These are phyloP conservation scores for Triglochin maritima DNA, from an alignment of 106 monocot genomes.

Conservation along the genomic window DNA sequence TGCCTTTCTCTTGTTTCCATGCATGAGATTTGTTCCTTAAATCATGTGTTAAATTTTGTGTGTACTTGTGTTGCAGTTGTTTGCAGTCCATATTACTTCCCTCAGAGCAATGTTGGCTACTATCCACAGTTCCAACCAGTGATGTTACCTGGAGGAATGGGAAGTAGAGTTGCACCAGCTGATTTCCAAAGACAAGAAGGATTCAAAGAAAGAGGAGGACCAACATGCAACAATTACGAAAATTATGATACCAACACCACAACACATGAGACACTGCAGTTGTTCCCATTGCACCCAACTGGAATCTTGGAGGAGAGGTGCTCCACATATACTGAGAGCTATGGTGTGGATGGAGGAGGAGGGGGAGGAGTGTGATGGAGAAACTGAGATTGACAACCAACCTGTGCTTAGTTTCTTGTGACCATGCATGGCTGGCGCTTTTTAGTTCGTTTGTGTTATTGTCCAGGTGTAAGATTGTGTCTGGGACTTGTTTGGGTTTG, in stretches of 20 bases:
- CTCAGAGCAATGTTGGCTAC: constrained; percentile 15
- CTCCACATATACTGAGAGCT: constrained; percentile 7
- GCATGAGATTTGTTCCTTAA: too few relatives aligned
- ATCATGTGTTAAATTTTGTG: too few relatives aligned
- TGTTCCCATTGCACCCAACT: constrained; percentile 79
- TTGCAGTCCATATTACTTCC: constrained; percentile 29
- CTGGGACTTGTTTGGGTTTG: not conserved
- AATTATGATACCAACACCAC: not conserved
- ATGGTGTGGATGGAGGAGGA: constrained; percentile 5
- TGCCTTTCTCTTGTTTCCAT: too few relatives aligned
- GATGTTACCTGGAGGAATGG: constrained; percentile 9
- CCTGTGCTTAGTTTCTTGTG: not conserved
- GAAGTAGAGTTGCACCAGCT: not conserved
- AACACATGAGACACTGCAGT: constrained; percentile 42
- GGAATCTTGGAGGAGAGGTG: constrained; percentile 16
- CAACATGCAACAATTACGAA: too few relatives aligned
- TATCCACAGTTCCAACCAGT: constrained; percentile 13
- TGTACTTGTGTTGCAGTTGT: constrained; percentile 22
- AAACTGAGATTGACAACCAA: too few relatives aligned
- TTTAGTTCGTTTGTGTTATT: too few relatives aligned
- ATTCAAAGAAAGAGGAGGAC: not conserved
- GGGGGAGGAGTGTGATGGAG: not conserved
- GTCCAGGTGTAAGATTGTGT: not conserved
- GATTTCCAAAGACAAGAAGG: not conserved
- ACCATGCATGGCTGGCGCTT: not conserved